Percentiles rank a stretch among this genome's conserved stretches.
Evolutionary conservation across 768 basidiomycete species (phyloP).

Genomic region (Lactifluus subvellereus): DNA sequence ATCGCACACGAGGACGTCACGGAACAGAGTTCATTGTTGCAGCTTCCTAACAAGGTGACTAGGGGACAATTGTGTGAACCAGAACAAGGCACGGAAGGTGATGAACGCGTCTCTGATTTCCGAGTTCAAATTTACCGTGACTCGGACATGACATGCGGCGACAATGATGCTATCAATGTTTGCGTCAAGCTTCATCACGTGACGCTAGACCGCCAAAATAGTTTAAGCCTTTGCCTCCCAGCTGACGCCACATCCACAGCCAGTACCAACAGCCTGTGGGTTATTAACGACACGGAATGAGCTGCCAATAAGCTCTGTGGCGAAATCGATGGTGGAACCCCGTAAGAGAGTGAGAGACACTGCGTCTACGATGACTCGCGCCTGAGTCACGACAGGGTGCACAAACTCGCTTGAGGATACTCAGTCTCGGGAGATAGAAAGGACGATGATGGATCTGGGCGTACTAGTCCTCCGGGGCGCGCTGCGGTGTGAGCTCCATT

Average conservation of each 20-base stretch:
- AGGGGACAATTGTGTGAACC: too few species aligned
- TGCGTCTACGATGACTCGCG: slow-evolving; percentile 79
- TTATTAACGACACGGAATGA: slow-evolving; percentile 80
- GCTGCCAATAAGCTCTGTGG: slow-evolving; percentile 92
- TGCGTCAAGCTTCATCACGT: too few species aligned
- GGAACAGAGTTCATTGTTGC: too few species aligned
- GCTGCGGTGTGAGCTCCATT: slow-evolving; percentile 65
- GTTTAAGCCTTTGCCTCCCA: slow-evolving; percentile 70
- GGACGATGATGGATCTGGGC: slow-evolving; percentile 30
- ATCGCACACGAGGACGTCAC: neutral
- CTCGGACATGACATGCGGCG: too few species aligned
- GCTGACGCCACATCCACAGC: slow-evolving; percentile 94
- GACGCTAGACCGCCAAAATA: neutral
- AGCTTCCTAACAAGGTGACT: too few species aligned
- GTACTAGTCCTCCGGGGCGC: slow-evolving; percentile 79
- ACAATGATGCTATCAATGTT: too few species aligned
- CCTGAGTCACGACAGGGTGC: slow-evolving; percentile 64
- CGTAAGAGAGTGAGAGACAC: slow-evolving; percentile 80
- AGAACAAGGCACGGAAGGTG: too few species aligned
- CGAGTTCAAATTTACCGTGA: too few species aligned
- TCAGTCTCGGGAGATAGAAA: neutral
- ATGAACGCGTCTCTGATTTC: too few species aligned
- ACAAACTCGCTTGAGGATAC: slow-evolving; percentile 49
- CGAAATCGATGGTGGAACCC: slow-evolving; percentile 85
- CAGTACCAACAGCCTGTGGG: slow-evolving; percentile 83